Conservation (phyloP, 306 rosid species). For the Comarum palustre region DNA sequence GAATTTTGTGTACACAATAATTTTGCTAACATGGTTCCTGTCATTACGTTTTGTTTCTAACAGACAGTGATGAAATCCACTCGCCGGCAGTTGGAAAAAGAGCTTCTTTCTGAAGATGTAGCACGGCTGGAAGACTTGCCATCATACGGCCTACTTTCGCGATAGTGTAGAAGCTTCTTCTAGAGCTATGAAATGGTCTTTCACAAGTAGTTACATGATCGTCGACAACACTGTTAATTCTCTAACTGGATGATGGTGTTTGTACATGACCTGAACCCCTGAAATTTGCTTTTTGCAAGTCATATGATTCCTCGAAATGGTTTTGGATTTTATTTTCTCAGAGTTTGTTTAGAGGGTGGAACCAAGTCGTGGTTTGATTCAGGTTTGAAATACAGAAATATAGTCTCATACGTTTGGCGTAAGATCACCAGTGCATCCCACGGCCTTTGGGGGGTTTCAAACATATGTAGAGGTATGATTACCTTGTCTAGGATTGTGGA, state of each 20-base stretch:
- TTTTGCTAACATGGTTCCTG: conserved; percentile 21
- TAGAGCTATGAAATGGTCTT: conserved; percentile 22
- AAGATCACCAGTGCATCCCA: conserved; percentile 11
- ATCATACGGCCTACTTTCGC: conserved; percentile 72
- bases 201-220: conserved; percentile 25
- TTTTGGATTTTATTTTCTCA: conserved; percentile 23
- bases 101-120: conserved; percentile 73
- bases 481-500: neutral
- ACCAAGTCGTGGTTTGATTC: conserved; percentile 27
- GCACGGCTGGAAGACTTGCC: conserved; percentile 81
- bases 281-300: conserved; percentile 31
- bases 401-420: conserved; percentile 14
- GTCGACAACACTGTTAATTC: conserved; percentile 14
- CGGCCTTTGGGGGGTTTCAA: conserved; percentile 20
- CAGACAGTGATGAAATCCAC: conserved; percentile 97
- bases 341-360: conserved; percentile 30
- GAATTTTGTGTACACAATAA: conserved; percentile 3
- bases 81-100: conserved; percentile 89
- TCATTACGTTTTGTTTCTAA: conserved; percentile 20
- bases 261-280: conserved; percentile 47
- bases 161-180: conserved; percentile 36
- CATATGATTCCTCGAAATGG: conserved; percentile 33
- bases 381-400: conserved; percentile 33
- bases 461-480: conserved; percentile 20
- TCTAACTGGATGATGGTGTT: conserved; percentile 41